Conservation (phyloP, 1,284 basidiomycete genomes). For the Ganoderma sinense region DNA sequence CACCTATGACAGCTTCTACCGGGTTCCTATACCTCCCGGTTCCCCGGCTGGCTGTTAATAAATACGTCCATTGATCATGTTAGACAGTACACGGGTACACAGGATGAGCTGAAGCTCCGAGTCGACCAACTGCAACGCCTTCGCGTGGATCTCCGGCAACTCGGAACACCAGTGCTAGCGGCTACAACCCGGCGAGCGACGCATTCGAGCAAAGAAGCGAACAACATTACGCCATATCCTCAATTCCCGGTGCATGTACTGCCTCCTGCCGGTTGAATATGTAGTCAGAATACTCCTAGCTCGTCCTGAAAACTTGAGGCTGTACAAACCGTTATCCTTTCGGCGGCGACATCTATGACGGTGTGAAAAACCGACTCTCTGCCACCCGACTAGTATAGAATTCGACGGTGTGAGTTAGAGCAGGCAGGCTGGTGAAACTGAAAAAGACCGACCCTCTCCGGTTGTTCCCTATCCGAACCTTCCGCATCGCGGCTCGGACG, state of each 20-base stretch:
- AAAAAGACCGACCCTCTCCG: not conserved
- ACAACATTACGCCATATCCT: too few species aligned
- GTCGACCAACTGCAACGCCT: too few species aligned
- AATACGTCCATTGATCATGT: too few species aligned
- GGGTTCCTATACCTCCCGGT: too few species aligned
- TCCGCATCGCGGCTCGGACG: not conserved
- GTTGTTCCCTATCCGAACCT: not conserved
- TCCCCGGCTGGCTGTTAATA: too few species aligned
- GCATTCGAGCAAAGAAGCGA: too few species aligned
- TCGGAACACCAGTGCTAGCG: too few species aligned
- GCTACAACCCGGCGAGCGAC: too few species aligned
- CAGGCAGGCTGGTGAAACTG: not conserved
- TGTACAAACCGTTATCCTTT: not conserved
- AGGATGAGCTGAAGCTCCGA: too few species aligned
- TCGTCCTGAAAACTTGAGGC: not conserved
- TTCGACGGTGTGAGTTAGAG: not conserved
- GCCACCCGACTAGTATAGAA: not conserved
- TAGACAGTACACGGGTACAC: too few species aligned
- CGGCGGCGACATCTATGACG: not conserved
- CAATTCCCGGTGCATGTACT: not conserved
- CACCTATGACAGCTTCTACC: too few species aligned
- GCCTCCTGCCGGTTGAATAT: not conserved
- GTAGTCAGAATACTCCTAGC: not conserved
- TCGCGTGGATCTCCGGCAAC: too few species aligned
- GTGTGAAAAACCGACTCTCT: not conserved